A percentile compares a stretch with the other conserved stretches of the same genome.
Evolutionary conservation across 768 basidiomycete genomes (phyloP).

Genomic region (Lyophyllum semitale): DNA sequence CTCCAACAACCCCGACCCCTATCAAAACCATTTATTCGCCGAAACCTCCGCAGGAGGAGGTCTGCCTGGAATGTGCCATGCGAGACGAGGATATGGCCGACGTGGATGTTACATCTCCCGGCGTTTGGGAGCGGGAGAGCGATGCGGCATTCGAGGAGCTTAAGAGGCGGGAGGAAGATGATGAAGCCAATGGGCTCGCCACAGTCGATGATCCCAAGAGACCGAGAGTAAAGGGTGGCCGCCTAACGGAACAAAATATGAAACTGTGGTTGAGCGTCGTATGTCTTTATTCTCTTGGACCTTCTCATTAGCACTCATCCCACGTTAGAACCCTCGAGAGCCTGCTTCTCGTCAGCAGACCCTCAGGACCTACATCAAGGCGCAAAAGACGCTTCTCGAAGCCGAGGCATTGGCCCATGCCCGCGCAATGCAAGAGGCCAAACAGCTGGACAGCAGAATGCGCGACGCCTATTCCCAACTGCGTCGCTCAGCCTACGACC

Average conservation of each 20-base stretch:
- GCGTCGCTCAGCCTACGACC: constrained; percentile 77
- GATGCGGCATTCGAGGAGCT: constrained; percentile 83
- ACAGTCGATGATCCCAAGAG: constrained; percentile 53
- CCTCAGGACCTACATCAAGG: constrained; percentile 77
- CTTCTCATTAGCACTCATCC: constrained; percentile 10
- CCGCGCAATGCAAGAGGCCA: constrained; percentile 77
- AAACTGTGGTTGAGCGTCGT: constrained; percentile 81
- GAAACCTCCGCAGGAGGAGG: constrained; percentile 68
- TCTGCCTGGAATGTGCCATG: constrained; percentile 98
- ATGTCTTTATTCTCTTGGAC: constrained; percentile 30
- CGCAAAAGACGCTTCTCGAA: constrained; percentile 79
- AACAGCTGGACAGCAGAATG: constrained; percentile 73
- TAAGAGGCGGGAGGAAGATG: constrained; percentile 68
- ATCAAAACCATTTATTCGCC: constrained; percentile 66
- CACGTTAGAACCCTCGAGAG: constrained; percentile 82
- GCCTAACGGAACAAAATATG: constrained; percentile 75
- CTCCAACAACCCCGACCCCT: constrained; percentile 50
- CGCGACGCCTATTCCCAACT: constrained; percentile 81
- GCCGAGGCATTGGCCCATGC: constrained; percentile 81
- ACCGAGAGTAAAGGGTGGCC: constrained; percentile 66
- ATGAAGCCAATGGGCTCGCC: constrained; percentile 53
- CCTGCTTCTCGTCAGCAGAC: constrained; percentile 84
- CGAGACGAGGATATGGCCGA: constrained; percentile 98
- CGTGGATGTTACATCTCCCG: constrained; percentile 83
- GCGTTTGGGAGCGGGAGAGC: constrained; percentile 90